Evolutionary conservation across 176 grass and related monocot genomes (phyloP), one percentile per base, ranked within the genome.

Genomic region (Oryza australiensis): DNA sequence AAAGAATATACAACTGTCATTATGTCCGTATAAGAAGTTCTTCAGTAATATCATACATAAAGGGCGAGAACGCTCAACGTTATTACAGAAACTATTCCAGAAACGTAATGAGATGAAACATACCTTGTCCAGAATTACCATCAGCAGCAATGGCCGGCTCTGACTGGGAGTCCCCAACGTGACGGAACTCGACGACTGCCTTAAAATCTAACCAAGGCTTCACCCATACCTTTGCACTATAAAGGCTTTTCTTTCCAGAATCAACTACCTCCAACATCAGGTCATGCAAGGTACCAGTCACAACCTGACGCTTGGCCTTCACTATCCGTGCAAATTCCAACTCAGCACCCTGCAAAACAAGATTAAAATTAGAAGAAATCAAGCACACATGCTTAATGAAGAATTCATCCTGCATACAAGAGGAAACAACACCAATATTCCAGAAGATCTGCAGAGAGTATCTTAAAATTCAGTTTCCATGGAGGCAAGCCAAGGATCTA

Each of bases 171-270:
- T 87, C 80, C 9, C 60, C 80, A 3, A 86, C 66, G 55, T 75
- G 86, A 48, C 72, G 73, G 32, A 98, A 98, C 78, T 94, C 95
- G 4, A 94, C 84, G 66, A 98, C 92, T 38, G 84, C 85, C 82
- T 94, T 98, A 82, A 91, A 94, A 82, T 94, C 78, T 62, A 91
- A 77, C 92, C 95, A 98, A 7, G 88, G 95, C 67, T 98, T 98
- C 70, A 94, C 95, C 95, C 90, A 98, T 16, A 98, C 95, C 82
- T 98, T 98, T 35, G 95, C 95, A 26, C 78, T 94, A 64, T 92
- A 98, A 42, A 98, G 33, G 63, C 69, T 91, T 87, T 94, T 98
- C 70, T 93, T 92, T 43, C 95, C 95, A 32, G 78, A 84, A 28
- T 98, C 95, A 69, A 91, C 84, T 71, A 77, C 95, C 88, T 94